Conservation (phyloP, 1,284 basidiomycete species). For the Rhodofomes roseus region DNA sequence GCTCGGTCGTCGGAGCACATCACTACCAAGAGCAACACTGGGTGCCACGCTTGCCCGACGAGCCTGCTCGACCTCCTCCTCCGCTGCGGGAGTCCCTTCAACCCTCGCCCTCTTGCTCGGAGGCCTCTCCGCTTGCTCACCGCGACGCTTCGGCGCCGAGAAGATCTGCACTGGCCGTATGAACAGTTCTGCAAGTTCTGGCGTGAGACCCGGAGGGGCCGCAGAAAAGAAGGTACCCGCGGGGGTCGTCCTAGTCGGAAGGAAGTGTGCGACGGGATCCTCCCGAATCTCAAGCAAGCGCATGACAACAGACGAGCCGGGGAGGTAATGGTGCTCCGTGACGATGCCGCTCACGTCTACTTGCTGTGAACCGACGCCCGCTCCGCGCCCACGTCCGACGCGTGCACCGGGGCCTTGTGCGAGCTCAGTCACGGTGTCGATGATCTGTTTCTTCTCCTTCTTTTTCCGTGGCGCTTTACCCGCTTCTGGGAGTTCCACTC, state of each 20-base stretch:
- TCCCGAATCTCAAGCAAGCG: slow-evolving; percentile 80
- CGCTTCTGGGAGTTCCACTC: slow-evolving; percentile 35
- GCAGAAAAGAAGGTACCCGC: slow-evolving; percentile 76
- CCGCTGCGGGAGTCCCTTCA: slow-evolving; percentile 39
- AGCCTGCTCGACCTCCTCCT: slow-evolving; percentile 52
- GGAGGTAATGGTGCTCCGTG: slow-evolving; percentile 78
- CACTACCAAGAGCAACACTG: slow-evolving; percentile 51
- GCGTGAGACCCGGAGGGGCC: slow-evolving; percentile 76
- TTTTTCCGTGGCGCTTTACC: slow-evolving; percentile 31
- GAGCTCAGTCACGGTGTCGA: slow-evolving; percentile 82
- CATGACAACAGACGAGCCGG: slow-evolving; percentile 78
- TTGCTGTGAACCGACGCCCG: slow-evolving; percentile 52
- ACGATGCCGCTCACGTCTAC: slow-evolving; percentile 74
- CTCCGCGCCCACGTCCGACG: slow-evolving; percentile 50
- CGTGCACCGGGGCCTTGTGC: slow-evolving; percentile 62
- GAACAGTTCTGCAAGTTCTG: slow-evolving; percentile 80
- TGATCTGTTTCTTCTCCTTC: slow-evolving; percentile 76
- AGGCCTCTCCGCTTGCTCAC: slow-evolving; percentile 21
- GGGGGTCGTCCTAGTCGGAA: slow-evolving; percentile 72
- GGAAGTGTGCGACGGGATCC: slow-evolving; percentile 82
- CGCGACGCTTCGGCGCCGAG: slow-evolving; percentile 46
- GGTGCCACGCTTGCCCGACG: slow-evolving; percentile 63
- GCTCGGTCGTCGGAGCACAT: slow-evolving; percentile 36
- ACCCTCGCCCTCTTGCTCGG: slow-evolving; percentile 52
- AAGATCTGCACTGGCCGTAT: slow-evolving; percentile 61